phyloP scores from a whole-genome alignment of 2,329 filamentous ascomycete genomes.

The Botrytis cinerea region DNA sequence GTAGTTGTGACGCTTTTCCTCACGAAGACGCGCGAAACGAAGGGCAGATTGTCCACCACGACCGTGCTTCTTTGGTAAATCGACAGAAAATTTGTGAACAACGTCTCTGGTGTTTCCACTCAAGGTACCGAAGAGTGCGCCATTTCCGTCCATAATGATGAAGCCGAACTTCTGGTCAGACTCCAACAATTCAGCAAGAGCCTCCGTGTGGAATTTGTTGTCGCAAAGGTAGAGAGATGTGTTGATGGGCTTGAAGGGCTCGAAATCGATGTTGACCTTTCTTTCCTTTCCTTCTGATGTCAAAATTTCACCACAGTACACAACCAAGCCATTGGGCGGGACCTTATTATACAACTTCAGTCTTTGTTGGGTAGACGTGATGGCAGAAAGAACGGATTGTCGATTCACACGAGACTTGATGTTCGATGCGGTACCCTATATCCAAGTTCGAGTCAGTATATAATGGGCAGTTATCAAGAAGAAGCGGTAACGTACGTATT shows the following conservation, averaged over 20 bases:
- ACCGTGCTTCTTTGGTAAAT: conserved; percentile 99
- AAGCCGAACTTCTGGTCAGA: conserved; percentile 99
- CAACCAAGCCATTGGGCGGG: conserved; percentile 92
- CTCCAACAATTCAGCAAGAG: conserved; percentile 92
- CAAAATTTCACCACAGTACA: conserved; percentile 99
- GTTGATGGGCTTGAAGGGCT: conserved; percentile 99
- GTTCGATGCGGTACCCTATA: conserved; percentile 95
- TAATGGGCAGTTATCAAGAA: conserved; percentile 24
- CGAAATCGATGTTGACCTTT: conserved; percentile 99
- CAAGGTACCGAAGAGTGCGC: conserved; percentile 92
- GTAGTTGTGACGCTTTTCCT: conserved; percentile 99
- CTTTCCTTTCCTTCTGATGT: conserved; percentile 97
- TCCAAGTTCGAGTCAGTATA: conserved; percentile 11
- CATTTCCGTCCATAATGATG: conserved; percentile 99
- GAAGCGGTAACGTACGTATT: conserved; percentile 69
- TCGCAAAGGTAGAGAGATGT: conserved; percentile 98
- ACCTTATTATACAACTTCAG: conserved; percentile 99
- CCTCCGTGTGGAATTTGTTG: conserved; percentile 99
- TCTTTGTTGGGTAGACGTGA: conserved; percentile 98
- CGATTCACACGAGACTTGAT: conserved; percentile 99
- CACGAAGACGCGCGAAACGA: conserved; percentile 98
- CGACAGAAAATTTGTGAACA: conserved; percentile 96
- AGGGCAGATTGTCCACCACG: conserved; percentile 99
- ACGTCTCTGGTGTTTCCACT: conserved; percentile 97
- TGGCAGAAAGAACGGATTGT: conserved; percentile 95